Evolutionary conservation across 257 asterid genomes (phyloP).

Genomic region (Solanum rostratum): DNA sequence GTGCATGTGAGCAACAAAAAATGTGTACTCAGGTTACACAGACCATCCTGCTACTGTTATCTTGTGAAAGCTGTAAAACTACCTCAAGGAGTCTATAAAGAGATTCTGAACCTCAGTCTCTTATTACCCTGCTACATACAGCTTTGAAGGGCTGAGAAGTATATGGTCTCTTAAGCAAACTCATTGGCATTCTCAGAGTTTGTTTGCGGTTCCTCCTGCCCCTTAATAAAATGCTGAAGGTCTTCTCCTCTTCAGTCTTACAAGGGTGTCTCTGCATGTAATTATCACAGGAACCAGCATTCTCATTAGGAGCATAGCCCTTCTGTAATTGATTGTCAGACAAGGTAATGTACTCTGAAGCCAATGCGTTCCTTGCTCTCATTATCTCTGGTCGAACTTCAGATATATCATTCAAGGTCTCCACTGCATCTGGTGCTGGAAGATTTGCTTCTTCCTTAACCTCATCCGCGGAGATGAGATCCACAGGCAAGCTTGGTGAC

Average conservation of each 20-base stretch:
- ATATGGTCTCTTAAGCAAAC: slow-evolving; percentile 75
- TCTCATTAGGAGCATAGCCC: slow-evolving; percentile 27
- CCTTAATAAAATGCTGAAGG: slow-evolving; percentile 65
- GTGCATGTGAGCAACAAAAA: background rate
- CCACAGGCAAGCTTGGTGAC: slow-evolving; percentile 38
- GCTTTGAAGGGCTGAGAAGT: slow-evolving; percentile 83
- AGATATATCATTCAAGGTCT: slow-evolving; percentile 18
- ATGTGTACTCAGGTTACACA: slow-evolving; percentile 8
- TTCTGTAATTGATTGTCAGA: slow-evolving; percentile 22
- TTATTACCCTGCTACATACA: slow-evolving; percentile 71
- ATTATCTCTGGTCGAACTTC: slow-evolving; percentile 23
- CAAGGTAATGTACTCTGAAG: slow-evolving; percentile 24
- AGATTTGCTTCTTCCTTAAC: slow-evolving; percentile 43
- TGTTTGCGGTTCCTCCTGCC: slow-evolving; percentile 84
- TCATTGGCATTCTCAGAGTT: slow-evolving; percentile 78
- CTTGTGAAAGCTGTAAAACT: slow-evolving; percentile 4
- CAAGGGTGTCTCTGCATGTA: slow-evolving; percentile 25
- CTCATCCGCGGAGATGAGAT: slow-evolving; percentile 49
- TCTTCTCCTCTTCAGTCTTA: slow-evolving; percentile 45
- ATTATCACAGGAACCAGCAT: slow-evolving; percentile 15
- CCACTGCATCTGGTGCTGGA: slow-evolving; percentile 47
- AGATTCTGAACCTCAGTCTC: slow-evolving; percentile 25
- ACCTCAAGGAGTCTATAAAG: slow-evolving; percentile 18
- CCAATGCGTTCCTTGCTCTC: slow-evolving; percentile 11
- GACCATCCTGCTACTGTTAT: slow-evolving; percentile 13